Percentiles rank a stretch among this genome's conserved stretches.
phyloP scores from a whole-genome alignment of 305 asterid species.

The Fraxinus velutina region DNA sequence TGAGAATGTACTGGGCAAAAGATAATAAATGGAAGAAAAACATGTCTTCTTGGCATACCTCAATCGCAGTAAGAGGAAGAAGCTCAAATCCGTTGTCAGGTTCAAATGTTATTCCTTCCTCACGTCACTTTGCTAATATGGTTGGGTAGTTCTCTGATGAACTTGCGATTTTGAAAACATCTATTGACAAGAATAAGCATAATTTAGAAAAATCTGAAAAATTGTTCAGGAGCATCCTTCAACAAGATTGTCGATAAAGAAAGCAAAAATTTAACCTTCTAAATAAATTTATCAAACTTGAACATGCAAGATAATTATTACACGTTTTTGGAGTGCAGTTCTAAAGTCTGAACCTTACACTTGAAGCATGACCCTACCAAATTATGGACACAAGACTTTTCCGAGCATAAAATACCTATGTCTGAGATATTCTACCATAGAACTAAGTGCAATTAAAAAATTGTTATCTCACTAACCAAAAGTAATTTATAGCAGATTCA shows the following conservation, averaged over 20 bases:
- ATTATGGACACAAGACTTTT: background rate
- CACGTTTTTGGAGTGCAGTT: background rate
- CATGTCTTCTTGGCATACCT: constrained; percentile 41
- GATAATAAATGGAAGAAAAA: background rate
- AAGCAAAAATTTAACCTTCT: background rate
- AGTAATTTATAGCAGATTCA: background rate
- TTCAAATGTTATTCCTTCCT: constrained; percentile 69
- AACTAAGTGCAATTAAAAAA: background rate
- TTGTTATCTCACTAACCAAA: background rate
- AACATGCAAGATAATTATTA: background rate
- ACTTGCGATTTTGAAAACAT: constrained; percentile 60
- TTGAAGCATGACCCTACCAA: background rate
- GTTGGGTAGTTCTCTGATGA: constrained; percentile 62
- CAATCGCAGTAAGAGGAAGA: constrained; percentile 57
- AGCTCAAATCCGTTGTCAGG: constrained; percentile 85
- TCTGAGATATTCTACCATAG: background rate
- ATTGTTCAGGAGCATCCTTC: background rate
- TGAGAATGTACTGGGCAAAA: background rate
- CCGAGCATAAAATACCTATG: background rate
- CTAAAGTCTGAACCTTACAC: background rate
- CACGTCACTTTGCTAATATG: constrained; percentile 57
- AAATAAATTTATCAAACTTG: background rate
- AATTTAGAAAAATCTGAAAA: background rate
- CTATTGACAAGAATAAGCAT: constrained; percentile 33
- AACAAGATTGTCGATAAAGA: background rate